phyloP scores from a whole-genome alignment of 805 yeast genomes.

The Nakazawaea peltata region DNA sequence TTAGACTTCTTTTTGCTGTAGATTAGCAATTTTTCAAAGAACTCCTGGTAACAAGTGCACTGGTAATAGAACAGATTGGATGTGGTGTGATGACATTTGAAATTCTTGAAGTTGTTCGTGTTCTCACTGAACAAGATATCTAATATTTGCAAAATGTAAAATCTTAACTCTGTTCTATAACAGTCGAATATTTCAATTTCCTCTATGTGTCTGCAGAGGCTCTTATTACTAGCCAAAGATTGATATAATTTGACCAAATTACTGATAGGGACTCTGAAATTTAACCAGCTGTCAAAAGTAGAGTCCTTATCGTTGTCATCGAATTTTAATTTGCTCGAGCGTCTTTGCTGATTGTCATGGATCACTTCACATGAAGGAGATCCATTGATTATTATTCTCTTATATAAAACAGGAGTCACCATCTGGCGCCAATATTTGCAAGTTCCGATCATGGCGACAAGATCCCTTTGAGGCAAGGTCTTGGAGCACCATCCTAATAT shows the following conservation, averaged over 20 bases:
- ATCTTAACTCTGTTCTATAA: constrained; percentile 6
- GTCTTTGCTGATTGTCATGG: not conserved
- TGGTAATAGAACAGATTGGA: constrained; percentile 7
- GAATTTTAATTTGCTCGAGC: constrained; percentile 3
- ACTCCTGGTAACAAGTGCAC: constrained; percentile 7
- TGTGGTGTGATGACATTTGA: constrained; percentile 7
- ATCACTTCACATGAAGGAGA: too few species aligned
- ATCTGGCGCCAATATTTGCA: constrained; percentile 2
- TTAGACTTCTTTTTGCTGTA: not conserved
- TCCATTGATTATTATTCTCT: constrained; percentile 4
- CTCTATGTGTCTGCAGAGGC: not conserved
- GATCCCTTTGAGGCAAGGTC: not conserved
- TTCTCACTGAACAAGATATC: not conserved
- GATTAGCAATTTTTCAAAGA: not conserved
- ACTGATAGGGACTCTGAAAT: constrained; percentile 2
- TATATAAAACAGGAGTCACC: not conserved
- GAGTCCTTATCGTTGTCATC: constrained; percentile 1
- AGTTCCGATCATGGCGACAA: not conserved
- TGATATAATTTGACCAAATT: constrained; percentile 1
- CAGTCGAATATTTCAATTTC: constrained; percentile 5
- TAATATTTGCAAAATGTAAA: constrained; percentile 4
- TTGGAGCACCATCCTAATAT: not conserved
- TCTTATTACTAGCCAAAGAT: not conserved
- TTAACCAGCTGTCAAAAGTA: constrained; percentile 3
- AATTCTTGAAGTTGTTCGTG: not conserved